These are phyloP conservation scores for Backusella tarrabulga DNA, from an alignment of 192 early-diverging fungal genomes.

Conservation along the genomic window DNA sequence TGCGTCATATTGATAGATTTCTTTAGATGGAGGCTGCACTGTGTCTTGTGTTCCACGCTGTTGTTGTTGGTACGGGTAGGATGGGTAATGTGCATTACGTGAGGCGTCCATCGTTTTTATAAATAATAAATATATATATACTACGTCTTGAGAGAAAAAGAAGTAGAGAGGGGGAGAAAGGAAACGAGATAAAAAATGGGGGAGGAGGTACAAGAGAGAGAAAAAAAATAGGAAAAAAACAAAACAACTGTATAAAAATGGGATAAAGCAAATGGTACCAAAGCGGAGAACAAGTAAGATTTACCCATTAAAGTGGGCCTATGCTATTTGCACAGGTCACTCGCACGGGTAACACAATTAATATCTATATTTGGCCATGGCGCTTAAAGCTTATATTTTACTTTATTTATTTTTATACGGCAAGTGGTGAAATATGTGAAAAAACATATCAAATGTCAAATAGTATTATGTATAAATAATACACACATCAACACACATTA, in stretches of 20 bases:
- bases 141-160: background rate
- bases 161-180: background rate
- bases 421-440: background rate
- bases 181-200: too few relatives aligned
- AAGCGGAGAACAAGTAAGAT: background rate
- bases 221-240: background rate
- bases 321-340: background rate
- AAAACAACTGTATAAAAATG: background rate
- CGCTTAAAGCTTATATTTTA: background rate
- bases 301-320: background rate
- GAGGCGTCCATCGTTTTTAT: slow-evolving; percentile 9
- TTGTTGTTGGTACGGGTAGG: slow-evolving; percentile 9
- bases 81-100: slow-evolving; percentile 16
- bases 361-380: background rate
- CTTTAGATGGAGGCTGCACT: slow-evolving; percentile 46
- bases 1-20: slow-evolving; percentile 80
- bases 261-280: background rate
- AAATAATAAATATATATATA: background rate
- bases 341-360: background rate
- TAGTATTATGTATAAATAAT: background rate
- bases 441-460: background rate
- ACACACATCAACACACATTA: too few relatives aligned
- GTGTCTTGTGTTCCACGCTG: slow-evolving; percentile 15
- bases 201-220: background rate
- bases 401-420: background rate